Evolutionary conservation across 495 filamentous ascomycete genomes (phyloP).

Genomic region (Neurospora sp.): DNA sequence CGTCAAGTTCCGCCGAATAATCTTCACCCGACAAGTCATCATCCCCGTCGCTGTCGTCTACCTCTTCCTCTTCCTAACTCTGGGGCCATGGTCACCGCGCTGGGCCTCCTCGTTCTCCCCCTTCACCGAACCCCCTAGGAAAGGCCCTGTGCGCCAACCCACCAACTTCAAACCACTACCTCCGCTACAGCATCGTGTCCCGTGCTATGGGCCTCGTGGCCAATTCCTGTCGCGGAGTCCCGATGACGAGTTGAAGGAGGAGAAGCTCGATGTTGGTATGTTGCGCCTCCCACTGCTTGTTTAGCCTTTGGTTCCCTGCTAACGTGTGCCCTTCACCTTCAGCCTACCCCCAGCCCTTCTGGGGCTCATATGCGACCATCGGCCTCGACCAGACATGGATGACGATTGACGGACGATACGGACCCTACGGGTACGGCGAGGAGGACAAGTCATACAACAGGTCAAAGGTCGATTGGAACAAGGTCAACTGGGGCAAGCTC

Average conservation of each 20-base stretch:
- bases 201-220: constrained; percentile 21
- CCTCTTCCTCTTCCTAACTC: constrained; percentile 10
- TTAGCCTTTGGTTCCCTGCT: constrained; percentile 1
- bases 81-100: constrained; percentile 5
- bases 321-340: not conserved
- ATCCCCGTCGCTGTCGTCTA: constrained; percentile 9
- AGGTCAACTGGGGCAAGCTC: constrained; percentile 64
- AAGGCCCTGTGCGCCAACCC: constrained; percentile 10
- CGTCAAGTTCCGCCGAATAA: constrained; percentile 11
- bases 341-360: constrained; percentile 22
- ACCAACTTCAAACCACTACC: constrained; percentile 13
- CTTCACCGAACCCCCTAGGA: constrained; percentile 3
- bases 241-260: constrained; percentile 19
- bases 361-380: constrained; percentile 21
- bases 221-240: constrained; percentile 18
- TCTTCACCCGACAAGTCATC: constrained; percentile 13
- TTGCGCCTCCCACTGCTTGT: not conserved
- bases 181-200: constrained; percentile 12
- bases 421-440: constrained; percentile 23
- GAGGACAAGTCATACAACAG: constrained; percentile 15
- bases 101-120: constrained; percentile 7
- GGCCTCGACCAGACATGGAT: constrained; percentile 20
- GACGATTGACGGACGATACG: constrained; percentile 19
- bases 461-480: constrained; percentile 59
- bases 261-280: constrained; percentile 17